phyloP scores from a whole-genome alignment of 2,329 filamentous ascomycete species.

The Alternaria hordeiaustralica region DNA sequence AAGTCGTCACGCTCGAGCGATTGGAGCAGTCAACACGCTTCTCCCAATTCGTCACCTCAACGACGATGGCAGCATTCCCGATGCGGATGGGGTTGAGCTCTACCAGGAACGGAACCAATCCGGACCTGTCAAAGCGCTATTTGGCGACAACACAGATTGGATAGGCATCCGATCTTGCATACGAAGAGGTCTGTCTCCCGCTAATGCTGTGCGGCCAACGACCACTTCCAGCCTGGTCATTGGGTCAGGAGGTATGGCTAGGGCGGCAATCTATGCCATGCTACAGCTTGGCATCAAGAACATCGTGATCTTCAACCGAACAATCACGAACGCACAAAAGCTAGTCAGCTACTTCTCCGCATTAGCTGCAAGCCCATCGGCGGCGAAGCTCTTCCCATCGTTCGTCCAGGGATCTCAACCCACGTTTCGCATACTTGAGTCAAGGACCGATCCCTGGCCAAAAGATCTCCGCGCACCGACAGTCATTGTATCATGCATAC shows the following conservation, averaged over 20 bases:
- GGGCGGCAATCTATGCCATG: conserved; percentile 79
- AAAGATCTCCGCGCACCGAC: conserved; percentile 67
- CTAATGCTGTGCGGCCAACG: conserved; percentile 62
- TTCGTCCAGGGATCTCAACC: conserved; percentile 42
- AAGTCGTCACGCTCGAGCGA: conserved; percentile 74
- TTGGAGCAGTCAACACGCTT: conserved; percentile 77
- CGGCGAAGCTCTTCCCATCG: conserved; percentile 28
- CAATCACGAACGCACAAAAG: conserved; percentile 66
- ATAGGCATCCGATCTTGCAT: conserved; percentile 78
- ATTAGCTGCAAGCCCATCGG: conserved; percentile 41
- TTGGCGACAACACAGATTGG: conserved; percentile 83
- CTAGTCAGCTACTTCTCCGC: conserved; percentile 72
- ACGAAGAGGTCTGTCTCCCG: conserved; percentile 72
- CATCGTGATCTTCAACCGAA: conserved; percentile 77
- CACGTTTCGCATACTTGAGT: conserved; percentile 64
- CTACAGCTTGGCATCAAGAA: conserved; percentile 78
- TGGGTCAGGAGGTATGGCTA: conserved; percentile 73
- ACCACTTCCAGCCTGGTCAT: conserved; percentile 60
- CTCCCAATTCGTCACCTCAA: conserved; percentile 71
- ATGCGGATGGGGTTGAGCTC: conserved; percentile 60
- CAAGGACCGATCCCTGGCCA: conserved; percentile 68
- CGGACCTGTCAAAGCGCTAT: conserved; percentile 71
- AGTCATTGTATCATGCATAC: conserved; percentile 77
- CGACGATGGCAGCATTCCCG: conserved; percentile 62
- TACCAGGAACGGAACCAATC: conserved; percentile 65